Percentiles rank a stretch among this genome's conserved stretches.
Evolutionary conservation across 2,329 filamentous ascomycete genomes (phyloP).

Genomic region (Madurella mycetomatis): DNA sequence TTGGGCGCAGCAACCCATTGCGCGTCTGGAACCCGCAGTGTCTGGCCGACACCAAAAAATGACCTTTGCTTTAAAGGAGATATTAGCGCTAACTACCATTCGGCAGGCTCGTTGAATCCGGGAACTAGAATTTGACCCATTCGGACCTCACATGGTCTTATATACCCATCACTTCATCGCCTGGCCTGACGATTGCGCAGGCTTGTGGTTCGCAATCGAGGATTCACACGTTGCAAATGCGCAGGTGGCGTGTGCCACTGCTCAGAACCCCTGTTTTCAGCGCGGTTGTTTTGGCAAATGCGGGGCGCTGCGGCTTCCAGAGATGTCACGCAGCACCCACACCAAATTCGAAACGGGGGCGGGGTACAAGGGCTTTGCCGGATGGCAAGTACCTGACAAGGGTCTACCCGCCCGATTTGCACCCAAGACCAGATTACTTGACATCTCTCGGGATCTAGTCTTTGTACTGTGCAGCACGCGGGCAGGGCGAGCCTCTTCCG

Average conservation of each 20-base stretch:
- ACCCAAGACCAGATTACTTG: background rate
- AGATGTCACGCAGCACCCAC: conserved; percentile 23
- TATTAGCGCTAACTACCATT: too few relatives aligned
- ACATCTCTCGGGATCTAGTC: background rate
- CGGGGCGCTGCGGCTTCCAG: background rate
- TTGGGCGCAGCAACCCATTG: too few relatives aligned
- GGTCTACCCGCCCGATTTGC: background rate
- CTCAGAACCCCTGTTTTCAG: conserved; percentile 3
- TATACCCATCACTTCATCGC: background rate
- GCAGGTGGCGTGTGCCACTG: background rate
- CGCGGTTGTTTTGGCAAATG: conserved; percentile 15
- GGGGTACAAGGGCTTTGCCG: conserved; percentile 9
- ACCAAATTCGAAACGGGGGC: conserved; percentile 19
- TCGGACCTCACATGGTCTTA: too few relatives aligned
- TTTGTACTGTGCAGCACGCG: conserved; percentile 1
- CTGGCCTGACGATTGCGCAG: background rate
- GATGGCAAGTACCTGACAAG: conserved; percentile 1
- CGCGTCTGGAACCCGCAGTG: too few relatives aligned
- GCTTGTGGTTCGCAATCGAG: background rate
- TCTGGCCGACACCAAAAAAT: too few relatives aligned
- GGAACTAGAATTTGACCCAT: too few relatives aligned
- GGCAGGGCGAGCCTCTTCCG: conserved; percentile 15
- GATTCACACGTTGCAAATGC: background rate
- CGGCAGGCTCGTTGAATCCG: too few relatives aligned
- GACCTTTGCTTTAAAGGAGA: too few relatives aligned